Evolutionary conservation across 768 basidiomycete species (phyloP), one percentile per base, ranked within the genome.

Genomic region (Megacollybia marginata): DNA sequence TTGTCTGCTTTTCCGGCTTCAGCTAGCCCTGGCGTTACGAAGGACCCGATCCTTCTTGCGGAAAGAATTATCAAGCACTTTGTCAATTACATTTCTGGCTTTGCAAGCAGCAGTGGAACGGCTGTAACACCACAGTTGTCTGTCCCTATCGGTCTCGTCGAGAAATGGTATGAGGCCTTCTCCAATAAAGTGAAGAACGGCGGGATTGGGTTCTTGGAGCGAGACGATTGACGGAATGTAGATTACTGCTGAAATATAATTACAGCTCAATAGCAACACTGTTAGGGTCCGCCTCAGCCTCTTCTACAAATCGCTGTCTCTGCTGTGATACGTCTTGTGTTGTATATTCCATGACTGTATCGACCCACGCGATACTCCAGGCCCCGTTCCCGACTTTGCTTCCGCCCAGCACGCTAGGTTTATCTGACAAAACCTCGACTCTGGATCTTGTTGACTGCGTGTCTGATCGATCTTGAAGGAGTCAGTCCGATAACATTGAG

Each of bases 291-390:
- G 23, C 33, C 32, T n/a, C 33, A n/a, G 20, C 46, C 12, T 47
- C 23, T 47, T 56, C 55, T 44, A 56, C 23, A 47, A 33, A 12
- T 53, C 48, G 15, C 50, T 31, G 42, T 53, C 44, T 42, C 50
- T 45, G 46, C 50, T 40, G 28, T 46, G n/a, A 19, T 13, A 46
- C 43, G 23, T 48, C 47, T 16, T 45, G 46, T 28, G 38, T 55
- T 33, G 50, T 34, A 33, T 49, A 50, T 43, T 75, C 71, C 73
- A 77, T 73, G 48, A 74, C 58, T 0, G 76, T 79, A 56, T 90
- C 89, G 16, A 90, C 72, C 79, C 85, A 88, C 4, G 86, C 85
- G 46, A 92, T 62, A 0, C 76, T 87, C 91, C 90, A 92, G 4
- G 85, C 88, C 0, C 79, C 81, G 56, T 85, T 82, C 7, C 91